phyloP scores from a whole-genome alignment of 768 basidiomycete species.

The Hypsizygus marmoreus region DNA sequence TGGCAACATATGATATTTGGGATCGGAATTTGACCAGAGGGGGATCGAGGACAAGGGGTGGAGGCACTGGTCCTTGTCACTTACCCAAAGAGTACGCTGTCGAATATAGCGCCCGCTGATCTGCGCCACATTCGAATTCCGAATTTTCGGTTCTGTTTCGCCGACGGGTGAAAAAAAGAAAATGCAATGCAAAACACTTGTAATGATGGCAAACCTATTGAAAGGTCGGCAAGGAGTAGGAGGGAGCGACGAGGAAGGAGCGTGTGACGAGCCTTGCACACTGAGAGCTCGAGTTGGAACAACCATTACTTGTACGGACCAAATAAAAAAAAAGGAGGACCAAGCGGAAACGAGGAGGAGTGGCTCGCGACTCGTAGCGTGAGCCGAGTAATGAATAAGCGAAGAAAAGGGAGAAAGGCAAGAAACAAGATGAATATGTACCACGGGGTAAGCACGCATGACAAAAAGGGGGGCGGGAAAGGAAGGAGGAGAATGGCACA shows the following conservation, averaged over 20 bases:
- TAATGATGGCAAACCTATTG: no score
- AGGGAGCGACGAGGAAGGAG: conserved; percentile 12
- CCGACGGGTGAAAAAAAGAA: no score
- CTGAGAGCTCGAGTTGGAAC: conserved; percentile 21
- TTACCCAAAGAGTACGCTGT: no score
- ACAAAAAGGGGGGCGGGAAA: conserved; percentile 13
- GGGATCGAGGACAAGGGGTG: no score
- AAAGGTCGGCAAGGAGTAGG: neutral
- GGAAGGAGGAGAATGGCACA: neutral
- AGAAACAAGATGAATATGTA: conserved; percentile 8
- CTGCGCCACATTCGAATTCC: no score
- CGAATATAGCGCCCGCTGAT: no score
- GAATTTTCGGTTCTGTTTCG: no score
- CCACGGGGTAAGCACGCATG: conserved; percentile 14
- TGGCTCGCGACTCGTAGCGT: conserved; percentile 1
- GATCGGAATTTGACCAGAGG: no score
- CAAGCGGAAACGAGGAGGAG: neutral
- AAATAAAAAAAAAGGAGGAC: conserved; percentile 1
- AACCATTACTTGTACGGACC: conserved; percentile 1
- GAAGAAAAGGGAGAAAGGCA: conserved; percentile 17
- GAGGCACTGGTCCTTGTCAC: no score
- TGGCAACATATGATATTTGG: no score
- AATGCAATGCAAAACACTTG: no score
- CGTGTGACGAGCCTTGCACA: conserved; percentile 17
- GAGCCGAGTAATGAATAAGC: conserved; percentile 5